phyloP scores from a whole-genome alignment of 164 flowering plant genomes.

The Sextonia rubra region DNA sequence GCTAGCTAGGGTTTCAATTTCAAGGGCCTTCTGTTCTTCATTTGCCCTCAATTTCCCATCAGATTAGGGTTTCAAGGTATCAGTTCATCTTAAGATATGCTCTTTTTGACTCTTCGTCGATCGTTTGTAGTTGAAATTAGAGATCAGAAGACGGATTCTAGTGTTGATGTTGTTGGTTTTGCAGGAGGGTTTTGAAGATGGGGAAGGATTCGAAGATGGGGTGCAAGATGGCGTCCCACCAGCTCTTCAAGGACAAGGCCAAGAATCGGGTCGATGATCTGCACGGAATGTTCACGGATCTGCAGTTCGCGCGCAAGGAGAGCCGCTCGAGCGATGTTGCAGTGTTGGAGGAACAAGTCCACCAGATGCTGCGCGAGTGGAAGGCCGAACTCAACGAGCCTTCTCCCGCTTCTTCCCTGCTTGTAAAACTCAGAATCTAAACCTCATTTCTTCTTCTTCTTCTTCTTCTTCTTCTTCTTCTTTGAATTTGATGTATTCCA shows the following conservation, averaged over 20 bases:
- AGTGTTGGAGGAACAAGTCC: constrained; percentile 88
- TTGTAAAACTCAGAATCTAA: constrained; percentile 19
- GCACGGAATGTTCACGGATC: constrained; percentile 77
- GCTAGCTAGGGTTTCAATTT: too few species aligned
- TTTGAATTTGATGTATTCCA: neutral
- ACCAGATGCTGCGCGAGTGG: constrained; percentile 98
- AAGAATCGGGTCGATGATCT: constrained; percentile 92
- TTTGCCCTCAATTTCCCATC: neutral
- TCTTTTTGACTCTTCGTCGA: neutral
- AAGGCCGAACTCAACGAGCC: constrained; percentile 90
- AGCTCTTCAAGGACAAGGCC: constrained; percentile 84
- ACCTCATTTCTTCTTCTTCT: neutral
- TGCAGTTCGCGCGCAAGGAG: constrained; percentile 90
- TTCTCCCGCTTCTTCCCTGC: constrained; percentile 84
- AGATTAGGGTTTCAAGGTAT: neutral
- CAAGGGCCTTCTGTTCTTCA: neutral
- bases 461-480: neutral
- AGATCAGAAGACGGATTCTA: constrained; percentile 3
- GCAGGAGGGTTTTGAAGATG: constrained; percentile 29
- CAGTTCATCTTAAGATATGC: neutral
- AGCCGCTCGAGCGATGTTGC: constrained; percentile 64
- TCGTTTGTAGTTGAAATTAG: neutral
- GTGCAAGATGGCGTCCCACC: constrained; percentile 82
- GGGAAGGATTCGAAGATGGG: constrained; percentile 64
- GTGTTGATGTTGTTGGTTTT: constrained; percentile 1